Base-by-base conservation (phyloP, 2,329 filamentous ascomycete genomes). In the Apiospora kogelbergensis region DNA sequence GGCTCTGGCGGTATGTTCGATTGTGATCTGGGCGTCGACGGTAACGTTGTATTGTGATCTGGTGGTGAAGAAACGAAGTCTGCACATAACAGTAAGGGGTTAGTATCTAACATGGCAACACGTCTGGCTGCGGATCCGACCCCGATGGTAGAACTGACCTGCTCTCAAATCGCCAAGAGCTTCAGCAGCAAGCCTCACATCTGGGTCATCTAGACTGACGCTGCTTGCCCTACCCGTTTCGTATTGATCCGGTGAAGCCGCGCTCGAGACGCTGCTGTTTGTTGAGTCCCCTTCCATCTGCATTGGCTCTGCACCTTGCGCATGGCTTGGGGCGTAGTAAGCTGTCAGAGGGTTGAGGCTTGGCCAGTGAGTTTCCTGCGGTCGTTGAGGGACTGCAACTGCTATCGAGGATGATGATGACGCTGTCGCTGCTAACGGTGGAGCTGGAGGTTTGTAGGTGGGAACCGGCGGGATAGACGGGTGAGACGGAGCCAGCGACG, bases 141-240 rank as follows among this genome's bases (percentile, higher is more conserved):
- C 66, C 44, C 53, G 37, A 68, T 63, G 63, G 80, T 11, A 3
- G 7, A 37, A 60, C 86, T 77, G 82, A 94, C 92, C 91, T 74
- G 91, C 90, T 80, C 90, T 86, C 70, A 95, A 84, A 73, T 93
- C 91, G 65, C 92, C 91, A 17, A 95, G 82, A 9, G 92, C 92
- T 79, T 94, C 91, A 40, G 92, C 92, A 30, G 92, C 92, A 73
- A 91, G 83, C 53, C 89, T 85, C 44, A 92, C 90, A 74, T 91
- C 89, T 2, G 89, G 89, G 72, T 91, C 89, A 74, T 91, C 90
- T 37, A 91, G 78, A 70, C 82, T 89, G 64, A 89, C 85, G 70
- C 85, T 88, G 68, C 81, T 81, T 6, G 84, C 80, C 65, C 85
- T 79, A 3, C 80, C 82, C 71, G 84, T 83, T 17, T 79, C 74